Conservation (phyloP, 345 rosid species). For the Linum trigynum region DNA sequence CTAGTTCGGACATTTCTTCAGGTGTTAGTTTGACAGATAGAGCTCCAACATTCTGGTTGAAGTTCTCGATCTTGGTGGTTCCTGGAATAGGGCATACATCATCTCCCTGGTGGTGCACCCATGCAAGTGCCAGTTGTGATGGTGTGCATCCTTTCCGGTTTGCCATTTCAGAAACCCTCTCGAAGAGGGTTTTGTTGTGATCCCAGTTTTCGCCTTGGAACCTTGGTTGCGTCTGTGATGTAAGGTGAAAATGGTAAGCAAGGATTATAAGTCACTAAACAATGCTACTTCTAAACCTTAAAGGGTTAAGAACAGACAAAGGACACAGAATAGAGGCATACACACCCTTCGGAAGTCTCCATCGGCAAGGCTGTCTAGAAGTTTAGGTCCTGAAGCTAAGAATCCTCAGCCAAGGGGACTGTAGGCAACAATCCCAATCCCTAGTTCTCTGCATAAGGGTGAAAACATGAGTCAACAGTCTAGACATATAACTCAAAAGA, state of each 20-base stretch:
- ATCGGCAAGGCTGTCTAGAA: neutral
- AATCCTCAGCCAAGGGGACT: conserved; percentile 8
- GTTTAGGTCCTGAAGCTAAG: neutral
- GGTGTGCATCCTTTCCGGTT: conserved; percentile 46
- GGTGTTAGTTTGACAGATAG: conserved; percentile 43
- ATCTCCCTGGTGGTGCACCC: conserved; percentile 58
- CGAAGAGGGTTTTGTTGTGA: conserved; percentile 34
- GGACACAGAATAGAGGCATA: too few species aligned
- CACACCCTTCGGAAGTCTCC: neutral
- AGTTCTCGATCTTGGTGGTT: conserved; percentile 51
- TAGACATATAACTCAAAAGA: neutral
- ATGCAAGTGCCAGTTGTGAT: conserved; percentile 60
- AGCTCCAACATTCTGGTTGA: conserved; percentile 49
- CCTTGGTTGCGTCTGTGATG: conserved; percentile 40
- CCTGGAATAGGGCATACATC: conserved; percentile 64
- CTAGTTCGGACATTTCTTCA: conserved; percentile 52
- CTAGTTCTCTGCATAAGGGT: neutral
- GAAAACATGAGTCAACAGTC: neutral
- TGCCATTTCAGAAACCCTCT: conserved; percentile 36
- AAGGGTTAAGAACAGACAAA: too few species aligned
- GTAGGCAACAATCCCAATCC: conserved; percentile 10
- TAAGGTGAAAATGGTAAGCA: neutral
- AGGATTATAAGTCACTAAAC: neutral
- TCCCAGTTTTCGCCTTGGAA: conserved; percentile 51
- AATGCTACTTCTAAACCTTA: neutral